A percentile compares a stretch with the other conserved stretches of the same genome.
These are phyloP conservation scores for Trifolium dubium DNA, from an alignment of 306 rosid species.

Conservation along the genomic window DNA sequence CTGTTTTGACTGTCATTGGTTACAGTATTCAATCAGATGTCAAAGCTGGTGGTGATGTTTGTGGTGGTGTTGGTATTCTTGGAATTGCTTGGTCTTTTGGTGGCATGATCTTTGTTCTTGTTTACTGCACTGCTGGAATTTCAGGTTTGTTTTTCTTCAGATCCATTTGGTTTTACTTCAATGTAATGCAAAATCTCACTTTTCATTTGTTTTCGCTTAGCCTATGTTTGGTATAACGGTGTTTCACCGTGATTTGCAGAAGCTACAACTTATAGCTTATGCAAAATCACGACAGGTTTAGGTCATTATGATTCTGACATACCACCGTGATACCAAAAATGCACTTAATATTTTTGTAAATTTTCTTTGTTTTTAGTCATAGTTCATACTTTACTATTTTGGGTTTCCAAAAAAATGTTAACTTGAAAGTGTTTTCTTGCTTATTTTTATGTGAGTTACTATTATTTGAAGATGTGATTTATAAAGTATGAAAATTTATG, in stretches of 20 bases:
- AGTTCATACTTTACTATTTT: neutral
- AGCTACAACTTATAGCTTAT: too few species aligned
- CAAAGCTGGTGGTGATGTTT: constrained; percentile 32
- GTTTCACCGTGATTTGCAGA: too few species aligned
- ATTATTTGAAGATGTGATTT: neutral
- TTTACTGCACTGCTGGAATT: constrained; percentile 97
- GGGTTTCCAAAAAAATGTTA: constrained; percentile 11
- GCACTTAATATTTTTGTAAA: constrained; percentile 2
- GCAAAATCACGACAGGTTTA: too few species aligned
- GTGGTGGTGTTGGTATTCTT: constrained; percentile 82
- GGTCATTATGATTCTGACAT: too few species aligned
- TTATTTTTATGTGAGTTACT: neutral
- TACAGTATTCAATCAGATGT: constrained; percentile 63
- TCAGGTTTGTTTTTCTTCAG: constrained; percentile 57
- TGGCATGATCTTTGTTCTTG: constrained; percentile 97
- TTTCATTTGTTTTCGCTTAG: neutral
- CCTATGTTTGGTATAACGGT: too few species aligned
- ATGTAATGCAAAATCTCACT: neutral
- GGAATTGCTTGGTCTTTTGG: constrained; percentile 98
- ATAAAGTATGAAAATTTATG: neutral
- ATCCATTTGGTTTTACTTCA: constrained; percentile 23
- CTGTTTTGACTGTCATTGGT: constrained; percentile 85
- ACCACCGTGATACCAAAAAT: too few species aligned
- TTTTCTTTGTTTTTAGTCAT: neutral
- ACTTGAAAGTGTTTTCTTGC: neutral